Evolutionary conservation across 352 stramenopile species (phyloP).

Genomic region (Globisporangium cederbergense): DNA sequence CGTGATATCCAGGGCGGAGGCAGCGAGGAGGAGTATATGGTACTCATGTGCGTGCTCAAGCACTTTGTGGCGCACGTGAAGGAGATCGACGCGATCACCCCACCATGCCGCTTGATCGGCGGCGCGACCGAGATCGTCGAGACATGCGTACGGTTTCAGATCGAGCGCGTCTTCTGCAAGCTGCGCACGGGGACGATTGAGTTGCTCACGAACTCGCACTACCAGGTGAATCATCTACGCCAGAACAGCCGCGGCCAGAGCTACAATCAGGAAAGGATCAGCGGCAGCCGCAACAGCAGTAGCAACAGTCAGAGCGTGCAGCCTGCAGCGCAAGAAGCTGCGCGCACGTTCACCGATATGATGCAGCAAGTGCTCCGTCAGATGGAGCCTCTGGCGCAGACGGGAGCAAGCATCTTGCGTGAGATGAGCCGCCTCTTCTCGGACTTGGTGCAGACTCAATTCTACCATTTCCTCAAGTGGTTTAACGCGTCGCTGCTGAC

Average conservation of each 20-base stretch:
- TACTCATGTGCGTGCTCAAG: constrained; percentile 83
- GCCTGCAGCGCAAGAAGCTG: constrained; percentile 52
- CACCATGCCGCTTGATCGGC: constrained; percentile 43
- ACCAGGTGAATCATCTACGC: constrained; percentile 35
- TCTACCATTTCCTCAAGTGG: constrained; percentile 82
- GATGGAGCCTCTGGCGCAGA: constrained; percentile 76
- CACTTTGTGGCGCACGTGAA: constrained; percentile 66
- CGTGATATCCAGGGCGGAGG: constrained; percentile 18
- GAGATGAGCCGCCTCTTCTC: constrained; percentile 78
- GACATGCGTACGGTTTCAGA: constrained; percentile 72
- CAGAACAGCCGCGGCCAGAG: constrained; percentile 33
- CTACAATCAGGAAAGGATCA: constrained; percentile 7
- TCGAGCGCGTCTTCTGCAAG: constrained; percentile 66
- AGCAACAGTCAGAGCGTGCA: constrained; percentile 40
- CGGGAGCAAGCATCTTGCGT: constrained; percentile 51
- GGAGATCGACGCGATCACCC: constrained; percentile 49
- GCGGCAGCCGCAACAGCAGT: not conserved
- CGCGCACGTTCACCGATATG: constrained; percentile 55
- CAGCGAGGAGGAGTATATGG: constrained; percentile 62
- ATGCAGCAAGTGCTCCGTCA: constrained; percentile 78
- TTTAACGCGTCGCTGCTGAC: constrained; percentile 59
- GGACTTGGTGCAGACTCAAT: constrained; percentile 74
- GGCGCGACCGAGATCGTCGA: constrained; percentile 54
- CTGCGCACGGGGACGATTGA: constrained; percentile 58
- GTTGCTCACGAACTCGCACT: constrained; percentile 48